Evolutionary conservation across 495 filamentous ascomycete genomes (phyloP), one percentile per base, ranked within the genome.

Genomic region (Evernia prunastri): DNA sequence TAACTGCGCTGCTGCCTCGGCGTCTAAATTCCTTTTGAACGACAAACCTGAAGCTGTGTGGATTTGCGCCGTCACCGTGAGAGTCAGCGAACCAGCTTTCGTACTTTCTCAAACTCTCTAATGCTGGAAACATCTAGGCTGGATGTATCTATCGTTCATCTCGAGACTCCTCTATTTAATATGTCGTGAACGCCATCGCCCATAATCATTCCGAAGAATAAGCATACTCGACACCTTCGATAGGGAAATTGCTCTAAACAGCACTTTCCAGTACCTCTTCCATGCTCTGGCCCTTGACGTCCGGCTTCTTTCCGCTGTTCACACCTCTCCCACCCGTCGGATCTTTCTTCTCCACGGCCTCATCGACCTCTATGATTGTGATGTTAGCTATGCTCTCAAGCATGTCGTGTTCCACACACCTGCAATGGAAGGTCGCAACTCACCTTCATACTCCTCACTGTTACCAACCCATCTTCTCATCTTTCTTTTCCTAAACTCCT

Each of bases 401-500:
- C 25, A 29, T 4, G 0, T 10, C 18, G 5, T n/a, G 17, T 43
- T 12, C 25, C 1, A 64, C 62, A 11, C 51, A 65, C 47, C 29
- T n/a, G 39, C 61, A 43, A 57, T 58, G 37, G 42, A 61, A 56
- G 53, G 35, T 42, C 20, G 59, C 31, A 58, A 64, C 61, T 63
- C 35, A 66, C 64, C 67, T 10, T 66, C 61, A 45, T 66, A 73
- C 49, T 66, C 61, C 66, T 81, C 76, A 68, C 75, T 69, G 1
- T 66, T 71, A 29, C 61, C 68, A 65, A 80, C 70, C 81, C 80
- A 82, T 72, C 74, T 78, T n/a, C 72, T 68, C 79, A 91, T 71
- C 76, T 89, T 90, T 65, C 90, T 84, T 69, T 74, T 75, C 61
- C 83, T 81, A 63, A 92, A 92, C 45, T 84, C 80, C 61, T 87